Base-by-base conservation (phyloP, 225 moss, liverwort and hornwort genomes). In the Lunularia cruciata region DNA sequence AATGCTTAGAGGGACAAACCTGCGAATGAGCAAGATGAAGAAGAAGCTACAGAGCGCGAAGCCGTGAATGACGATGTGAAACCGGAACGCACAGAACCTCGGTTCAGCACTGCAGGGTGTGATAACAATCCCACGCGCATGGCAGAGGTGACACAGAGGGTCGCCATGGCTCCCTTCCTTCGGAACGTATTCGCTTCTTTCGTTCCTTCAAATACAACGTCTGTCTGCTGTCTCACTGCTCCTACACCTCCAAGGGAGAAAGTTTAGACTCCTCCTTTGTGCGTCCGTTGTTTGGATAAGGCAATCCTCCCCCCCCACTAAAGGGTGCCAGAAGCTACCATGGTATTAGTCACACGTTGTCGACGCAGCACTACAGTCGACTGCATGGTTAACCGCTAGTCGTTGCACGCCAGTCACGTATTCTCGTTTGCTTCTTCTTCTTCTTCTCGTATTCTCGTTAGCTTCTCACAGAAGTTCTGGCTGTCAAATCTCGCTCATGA, bases 11-110 rank as follows among this genome's bases (percentile, higher is more conserved):
- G 25, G 45, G 48, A 32, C 65, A 8, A 10, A 96, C 95, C 95
- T 69, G 88, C 83, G 78, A 96, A 89, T 48, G 81, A 85, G 36
- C 88, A 90, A 19, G 92, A 87, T 18, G 88, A 85, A 66, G 90
- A 87, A 5, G 92, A 85, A 26, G 90, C 81, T 39, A 90, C 92
- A 33, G 79, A 76, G 42, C 88, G 88, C 57, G 78, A 79, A 4
- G 90, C 62, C 26, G 82, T 89, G 84, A 92, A 95, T 26, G 92
- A 85, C 71, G 95, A 96, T 7, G 68, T 33, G 63, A 92, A 68
- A 23, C 86, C 92, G 54, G 77, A 75, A 10, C 85, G 82, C 19
- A 72, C 55, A 43, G 52, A 63, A 72, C 58, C 55, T 34, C 60
- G 16, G 12, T 49, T 68, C 6, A 47, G 20, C 52, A 23, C 35